Percentiles rank a stretch among this genome's conserved stretches.
Conservation (phyloP, 805 yeast genomes). For the Candida boleticola region DNA sequence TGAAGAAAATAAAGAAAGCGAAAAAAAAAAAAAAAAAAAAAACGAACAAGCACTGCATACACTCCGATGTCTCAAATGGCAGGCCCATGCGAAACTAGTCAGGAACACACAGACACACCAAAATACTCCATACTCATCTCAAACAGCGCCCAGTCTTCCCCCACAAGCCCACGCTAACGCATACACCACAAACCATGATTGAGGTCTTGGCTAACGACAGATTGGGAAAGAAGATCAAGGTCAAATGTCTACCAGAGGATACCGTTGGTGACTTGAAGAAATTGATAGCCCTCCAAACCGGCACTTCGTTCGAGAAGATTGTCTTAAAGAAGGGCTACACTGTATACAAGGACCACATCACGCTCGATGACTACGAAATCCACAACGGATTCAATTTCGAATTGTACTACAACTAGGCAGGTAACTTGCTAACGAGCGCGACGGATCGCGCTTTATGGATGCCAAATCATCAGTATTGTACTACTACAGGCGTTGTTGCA, state of each 20-base stretch:
- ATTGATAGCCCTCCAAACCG: constrained; percentile 78
- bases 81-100: too few species aligned
- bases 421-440: too few species aligned
- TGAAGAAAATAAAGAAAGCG: too few species aligned
- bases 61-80: too few species aligned
- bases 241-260: constrained; percentile 85
- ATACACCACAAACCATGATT: constrained; percentile 25
- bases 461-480: too few species aligned
- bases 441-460: too few species aligned
- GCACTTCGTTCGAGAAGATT: constrained; percentile 63
- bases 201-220: constrained; percentile 49
- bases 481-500: too few species aligned
- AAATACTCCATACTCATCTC: too few species aligned
- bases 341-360: constrained; percentile 83
- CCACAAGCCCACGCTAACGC: too few species aligned
- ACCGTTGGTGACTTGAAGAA: constrained; percentile 88
- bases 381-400: constrained; percentile 88
- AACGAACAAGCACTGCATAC: too few species aligned
- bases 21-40: too few species aligned
- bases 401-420: constrained; percentile 62
- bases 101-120: too few species aligned
- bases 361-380: constrained; percentile 91
- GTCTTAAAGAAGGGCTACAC: constrained; percentile 83
- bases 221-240: constrained; percentile 82
- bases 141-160: background rate